These are phyloP conservation scores for Colletotrichum chrysophilum DNA, from an alignment of 2,329 filamentous ascomycete species.

Conservation along the genomic window DNA sequence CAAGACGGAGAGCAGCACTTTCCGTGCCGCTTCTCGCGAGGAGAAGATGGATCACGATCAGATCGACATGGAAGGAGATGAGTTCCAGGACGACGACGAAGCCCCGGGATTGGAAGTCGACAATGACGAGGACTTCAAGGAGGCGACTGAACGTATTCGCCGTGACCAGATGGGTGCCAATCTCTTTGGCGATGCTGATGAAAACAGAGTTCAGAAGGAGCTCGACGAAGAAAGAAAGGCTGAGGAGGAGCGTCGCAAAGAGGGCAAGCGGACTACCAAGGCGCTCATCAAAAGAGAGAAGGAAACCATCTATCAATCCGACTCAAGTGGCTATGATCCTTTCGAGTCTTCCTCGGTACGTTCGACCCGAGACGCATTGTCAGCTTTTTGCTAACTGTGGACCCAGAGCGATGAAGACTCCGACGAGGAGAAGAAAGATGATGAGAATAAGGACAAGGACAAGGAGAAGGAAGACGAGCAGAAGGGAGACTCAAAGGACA, in stretches of 20 bases:
- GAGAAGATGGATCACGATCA: slow-evolving; percentile 76
- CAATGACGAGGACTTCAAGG: slow-evolving; percentile 80
- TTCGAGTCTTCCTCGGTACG: slow-evolving; percentile 40
- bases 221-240: slow-evolving; percentile 73
- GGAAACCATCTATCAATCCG: slow-evolving; percentile 84
- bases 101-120: slow-evolving; percentile 76
- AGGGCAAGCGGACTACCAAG: slow-evolving; percentile 81
- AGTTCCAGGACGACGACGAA: slow-evolving; percentile 91
- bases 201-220: slow-evolving; percentile 76
- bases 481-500: slow-evolving; percentile 61
- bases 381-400: slow-evolving; percentile 22
- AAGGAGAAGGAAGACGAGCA: slow-evolving; percentile 66
- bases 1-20: slow-evolving; percentile 73
- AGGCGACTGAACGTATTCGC: slow-evolving; percentile 74
- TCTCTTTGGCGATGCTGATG: slow-evolving; percentile 74
- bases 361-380: not conserved
- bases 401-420: slow-evolving; percentile 55
- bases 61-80: slow-evolving; percentile 69
- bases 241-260: slow-evolving; percentile 70
- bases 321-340: slow-evolving; percentile 53
- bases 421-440: slow-evolving; percentile 42
- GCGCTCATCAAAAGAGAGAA: slow-evolving; percentile 84
- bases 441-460: slow-evolving; percentile 63
- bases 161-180: slow-evolving; percentile 87
- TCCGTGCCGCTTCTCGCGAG: slow-evolving; percentile 61